These are phyloP conservation scores for Syzygium syzygioides DNA, from an alignment of 441 rosid species.

Conservation along the genomic window DNA sequence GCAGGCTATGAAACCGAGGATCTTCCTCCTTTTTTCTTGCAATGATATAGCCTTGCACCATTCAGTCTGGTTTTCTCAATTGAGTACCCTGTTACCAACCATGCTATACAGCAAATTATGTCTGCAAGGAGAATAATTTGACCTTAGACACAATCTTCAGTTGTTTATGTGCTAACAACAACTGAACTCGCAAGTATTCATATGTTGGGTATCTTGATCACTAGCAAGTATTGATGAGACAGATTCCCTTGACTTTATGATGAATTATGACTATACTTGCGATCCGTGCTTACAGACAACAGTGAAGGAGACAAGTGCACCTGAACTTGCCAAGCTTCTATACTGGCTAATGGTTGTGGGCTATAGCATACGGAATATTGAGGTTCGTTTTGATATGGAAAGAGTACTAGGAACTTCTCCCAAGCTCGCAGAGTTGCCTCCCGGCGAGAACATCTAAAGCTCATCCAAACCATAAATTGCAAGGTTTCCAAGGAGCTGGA, in stretches of 20 bases:
- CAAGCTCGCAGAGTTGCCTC: conserved; percentile 83
- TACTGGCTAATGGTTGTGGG: conserved; percentile 99
- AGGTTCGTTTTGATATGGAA: conserved; percentile 97
- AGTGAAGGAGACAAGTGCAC: conserved; percentile 72
- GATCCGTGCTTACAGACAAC: conserved; percentile 38
- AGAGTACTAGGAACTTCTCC: conserved; percentile 73
- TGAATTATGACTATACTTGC: neutral
- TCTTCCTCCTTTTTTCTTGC: neutral
- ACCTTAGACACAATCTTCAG: neutral
- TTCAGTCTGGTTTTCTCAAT: neutral
- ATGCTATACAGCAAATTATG: neutral
- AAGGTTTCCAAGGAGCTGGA: neutral
- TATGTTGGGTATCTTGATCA: neutral
- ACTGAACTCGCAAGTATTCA: neutral
- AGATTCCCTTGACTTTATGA: neutral
- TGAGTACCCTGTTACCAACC: neutral
- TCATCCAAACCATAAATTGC: neutral
- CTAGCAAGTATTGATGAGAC: neutral
- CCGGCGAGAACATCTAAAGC: conserved; percentile 61
- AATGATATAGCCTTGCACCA: neutral
- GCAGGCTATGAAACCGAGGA: neutral
- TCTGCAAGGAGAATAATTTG: neutral
- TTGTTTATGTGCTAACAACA: neutral
- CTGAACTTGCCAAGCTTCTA: conserved; percentile 80
- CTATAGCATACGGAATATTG: conserved; percentile 88